Percentiles rank a stretch among this genome's conserved stretches.
Conservation (phyloP, 169 alveolate species). For the Cryptosporidium baileyi region DNA sequence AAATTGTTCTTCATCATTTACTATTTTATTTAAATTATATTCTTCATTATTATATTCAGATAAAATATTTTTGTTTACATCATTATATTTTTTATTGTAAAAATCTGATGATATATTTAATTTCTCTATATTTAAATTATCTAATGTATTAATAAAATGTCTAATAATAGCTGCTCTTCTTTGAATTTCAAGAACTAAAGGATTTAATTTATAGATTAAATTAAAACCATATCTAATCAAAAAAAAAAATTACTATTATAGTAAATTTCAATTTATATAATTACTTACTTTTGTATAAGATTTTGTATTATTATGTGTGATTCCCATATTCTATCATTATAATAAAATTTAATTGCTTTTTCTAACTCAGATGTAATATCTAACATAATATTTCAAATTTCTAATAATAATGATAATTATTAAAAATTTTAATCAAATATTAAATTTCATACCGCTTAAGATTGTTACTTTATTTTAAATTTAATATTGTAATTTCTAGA, state of each 20-base stretch:
- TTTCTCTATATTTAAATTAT: neutral
- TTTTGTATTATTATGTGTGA: conserved; percentile 21
- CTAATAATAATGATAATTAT: neutral
- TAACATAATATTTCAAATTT: neutral
- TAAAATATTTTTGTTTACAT: neutral
- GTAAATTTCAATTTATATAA: neutral
- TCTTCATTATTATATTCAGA: neutral
- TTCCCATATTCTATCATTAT: conserved; percentile 58
- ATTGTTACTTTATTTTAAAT: neutral
- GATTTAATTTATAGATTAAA: neutral
- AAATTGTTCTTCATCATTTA: neutral
- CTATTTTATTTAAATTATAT: neutral
- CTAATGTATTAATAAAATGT: conserved; percentile 2
- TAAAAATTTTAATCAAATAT: neutral
- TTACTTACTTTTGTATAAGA: conserved; percentile 47
- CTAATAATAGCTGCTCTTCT: conserved; percentile 60
- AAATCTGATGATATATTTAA: neutral
- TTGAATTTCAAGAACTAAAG: conserved; percentile 15
- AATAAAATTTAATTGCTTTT: neutral
- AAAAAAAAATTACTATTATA: neutral
- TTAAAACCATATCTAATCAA: conserved; percentile 18
- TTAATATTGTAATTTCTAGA: neutral
- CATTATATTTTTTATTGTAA: neutral
- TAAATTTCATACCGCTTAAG: neutral
- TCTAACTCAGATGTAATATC: neutral